Base-by-base conservation (phyloP, 2,329 filamentous ascomycete genomes). In the Colletotrichum falcatum region DNA sequence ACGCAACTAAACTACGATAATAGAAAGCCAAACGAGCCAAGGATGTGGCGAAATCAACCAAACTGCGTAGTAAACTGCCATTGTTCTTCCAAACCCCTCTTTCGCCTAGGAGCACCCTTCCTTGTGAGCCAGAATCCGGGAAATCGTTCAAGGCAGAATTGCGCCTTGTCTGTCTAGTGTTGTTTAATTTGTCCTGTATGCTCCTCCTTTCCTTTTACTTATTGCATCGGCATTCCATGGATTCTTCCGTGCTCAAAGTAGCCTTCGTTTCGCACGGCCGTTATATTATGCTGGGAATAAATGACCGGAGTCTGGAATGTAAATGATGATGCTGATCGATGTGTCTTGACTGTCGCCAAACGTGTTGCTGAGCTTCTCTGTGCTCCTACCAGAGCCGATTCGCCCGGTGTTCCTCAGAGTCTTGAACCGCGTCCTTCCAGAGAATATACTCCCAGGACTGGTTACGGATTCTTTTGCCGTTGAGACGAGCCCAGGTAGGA, bases 351-450 rank as follows among this genome's bases (percentile, higher is more conserved):
- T 18, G 28, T 33, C 11, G 28, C 3, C 5, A 30, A 20, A 11
- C 12, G 23, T 5, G 18, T 7, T 42, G n/a, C 26, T 20, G 42
- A 39, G 30, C 12, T 59, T 18, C 23, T n/a, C 12, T 5, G 11
- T 39, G 18, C 5, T 16, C n/a, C 51, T 28, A 70, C 64, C 67
- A 70, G 56, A 67, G 67, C n/a, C 39, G 26, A 26, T 33, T 54
- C 37, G 39, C 49, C 30, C 51, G 37, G 33, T 69, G 46, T 18
- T 54, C 44, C 16, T 26, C 20, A 4, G 51, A 23, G 3, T 60
- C 48, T 35, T 61, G 53, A 6, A 23, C 33, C 1, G 23, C 20
- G 46, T 53, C 44, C 28, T 53, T 49, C 64, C 64, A 67, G 3
- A 70, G 9, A 5, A 30, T 20, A 16, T 70, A 26, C 30, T 70